Evolutionary conservation across 1,284 basidiomycete species (phyloP).

Genomic region (Trametes sp.): DNA sequence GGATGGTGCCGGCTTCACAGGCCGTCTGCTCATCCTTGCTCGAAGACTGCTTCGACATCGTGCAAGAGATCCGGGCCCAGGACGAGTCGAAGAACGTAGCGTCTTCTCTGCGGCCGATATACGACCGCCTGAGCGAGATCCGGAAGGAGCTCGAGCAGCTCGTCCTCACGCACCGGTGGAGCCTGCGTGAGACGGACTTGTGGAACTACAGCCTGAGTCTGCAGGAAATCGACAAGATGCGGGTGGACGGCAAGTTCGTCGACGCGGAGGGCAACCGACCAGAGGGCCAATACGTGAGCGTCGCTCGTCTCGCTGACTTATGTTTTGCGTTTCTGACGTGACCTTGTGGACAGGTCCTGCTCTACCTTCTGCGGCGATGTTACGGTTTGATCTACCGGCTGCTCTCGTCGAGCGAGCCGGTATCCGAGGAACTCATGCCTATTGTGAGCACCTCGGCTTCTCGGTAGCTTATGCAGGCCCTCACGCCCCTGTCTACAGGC

Average conservation of each 20-base stretch:
- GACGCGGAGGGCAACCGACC: conserved; percentile 94
- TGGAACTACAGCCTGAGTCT: conserved; percentile 95
- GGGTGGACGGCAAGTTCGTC: conserved; percentile 96
- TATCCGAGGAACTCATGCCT: conserved; percentile 98
- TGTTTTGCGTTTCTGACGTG: background rate
- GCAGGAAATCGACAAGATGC: conserved; percentile 97
- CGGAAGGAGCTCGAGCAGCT: conserved; percentile 89
- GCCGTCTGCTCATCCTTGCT: conserved; percentile 89
- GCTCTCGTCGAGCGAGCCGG: conserved; percentile 96
- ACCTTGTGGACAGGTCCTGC: conserved; percentile 73
- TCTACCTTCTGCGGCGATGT: conserved; percentile 93
- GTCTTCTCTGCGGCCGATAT: conserved; percentile 91
- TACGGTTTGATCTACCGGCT: conserved; percentile 96
- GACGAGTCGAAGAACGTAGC: conserved; percentile 93
- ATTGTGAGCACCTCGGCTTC: conserved; percentile 64
- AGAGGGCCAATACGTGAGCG: conserved; percentile 83
- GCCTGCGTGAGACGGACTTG: conserved; percentile 93
- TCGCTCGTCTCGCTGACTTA: background rate
- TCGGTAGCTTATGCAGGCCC: background rate
- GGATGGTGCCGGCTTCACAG: conserved; percentile 91
- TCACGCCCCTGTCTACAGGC: conserved; percentile 58
- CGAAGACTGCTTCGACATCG: conserved; percentile 97
- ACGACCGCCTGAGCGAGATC: conserved; percentile 90
- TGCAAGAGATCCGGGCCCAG: conserved; percentile 94
- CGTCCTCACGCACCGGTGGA: conserved; percentile 95